Percentiles rank a stretch among this genome's conserved stretches.
These are phyloP conservation scores for Halenospora varia DNA, from an alignment of 495 filamentous ascomycete genomes.

Conservation along the genomic window DNA sequence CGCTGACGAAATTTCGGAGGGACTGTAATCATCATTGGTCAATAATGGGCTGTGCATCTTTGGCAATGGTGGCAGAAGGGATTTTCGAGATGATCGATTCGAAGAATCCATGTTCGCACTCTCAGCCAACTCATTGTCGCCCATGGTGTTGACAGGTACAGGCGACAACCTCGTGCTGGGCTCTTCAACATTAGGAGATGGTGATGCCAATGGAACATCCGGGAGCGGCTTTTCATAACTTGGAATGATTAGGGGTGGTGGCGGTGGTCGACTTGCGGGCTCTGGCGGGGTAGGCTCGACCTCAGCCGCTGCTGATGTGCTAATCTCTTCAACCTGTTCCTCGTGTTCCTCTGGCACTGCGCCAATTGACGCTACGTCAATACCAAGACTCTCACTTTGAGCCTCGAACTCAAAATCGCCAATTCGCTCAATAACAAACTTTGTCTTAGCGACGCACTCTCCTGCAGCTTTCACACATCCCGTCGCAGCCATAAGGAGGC, in stretches of 20 bases:
- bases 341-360: conserved; percentile 12
- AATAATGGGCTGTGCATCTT: conserved; percentile 44
- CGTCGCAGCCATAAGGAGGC: conserved; percentile 76
- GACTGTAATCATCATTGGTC: conserved; percentile 41
- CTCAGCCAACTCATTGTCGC: conserved; percentile 9
- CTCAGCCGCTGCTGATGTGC: not conserved
- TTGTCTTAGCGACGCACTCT: conserved; percentile 84
- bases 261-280: conserved; percentile 21
- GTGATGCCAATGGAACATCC: conserved; percentile 30
- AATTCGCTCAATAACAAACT: conserved; percentile 79
- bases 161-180: conserved; percentile 27
- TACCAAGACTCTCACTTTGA: conserved; percentile 37
- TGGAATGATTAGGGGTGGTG: conserved; percentile 25
- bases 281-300: conserved; percentile 19
- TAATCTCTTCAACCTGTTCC: conserved; percentile 1
- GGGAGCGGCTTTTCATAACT: conserved; percentile 39
- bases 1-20: conserved; percentile 35
- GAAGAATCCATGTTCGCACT: conserved; percentile 13
- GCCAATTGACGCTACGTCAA: conserved; percentile 43
- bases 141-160: conserved; percentile 20
- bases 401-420: conserved; percentile 89
- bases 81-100: conserved; percentile 20
- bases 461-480: conserved; percentile 86
- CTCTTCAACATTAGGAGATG: conserved; percentile 16
- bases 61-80: conserved; percentile 33